Evolutionary conservation across 2,329 filamentous ascomycete genomes (phyloP).

Genomic region (Curvularia eragrostidis): DNA sequence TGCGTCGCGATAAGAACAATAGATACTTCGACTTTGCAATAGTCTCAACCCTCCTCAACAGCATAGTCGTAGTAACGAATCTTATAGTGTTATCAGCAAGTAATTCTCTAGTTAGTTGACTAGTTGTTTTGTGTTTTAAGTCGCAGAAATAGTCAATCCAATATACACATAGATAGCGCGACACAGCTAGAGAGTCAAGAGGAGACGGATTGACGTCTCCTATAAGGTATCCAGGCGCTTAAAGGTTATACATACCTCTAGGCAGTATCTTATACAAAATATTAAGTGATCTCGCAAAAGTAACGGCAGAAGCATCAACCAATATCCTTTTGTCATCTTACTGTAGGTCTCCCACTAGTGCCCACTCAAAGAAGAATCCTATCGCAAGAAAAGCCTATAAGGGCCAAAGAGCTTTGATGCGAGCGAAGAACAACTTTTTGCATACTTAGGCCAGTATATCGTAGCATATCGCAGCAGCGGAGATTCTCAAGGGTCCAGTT

Average conservation of each 20-base stretch:
- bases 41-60: not conserved
- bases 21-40: too few species aligned
- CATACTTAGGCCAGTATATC: too few species aligned
- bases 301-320: too few species aligned
- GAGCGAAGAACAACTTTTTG: too few species aligned
- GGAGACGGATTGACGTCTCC: not conserved
- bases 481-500: too few species aligned
- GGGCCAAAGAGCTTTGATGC: too few species aligned
- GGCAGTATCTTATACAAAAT: not conserved
- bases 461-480: too few species aligned
- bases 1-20: not conserved
- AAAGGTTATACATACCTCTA: not conserved
- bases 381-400: too few species aligned
- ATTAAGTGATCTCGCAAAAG: not conserved
- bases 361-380: too few species aligned
- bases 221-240: not conserved
- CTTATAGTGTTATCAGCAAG: constrained; percentile 14
- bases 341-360: too few species aligned
- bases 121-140: constrained; percentile 4
- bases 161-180: constrained; percentile 39
- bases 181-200: constrained; percentile 32
- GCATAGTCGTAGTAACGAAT: not conserved
- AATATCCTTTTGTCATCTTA: too few species aligned
- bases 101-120: constrained; percentile 6
- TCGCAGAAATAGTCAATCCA: constrained; percentile 46